These are phyloP conservation scores for Thraustotheca clavata DNA, from an alignment of 352 stramenopile genomes.

Conservation along the genomic window DNA sequence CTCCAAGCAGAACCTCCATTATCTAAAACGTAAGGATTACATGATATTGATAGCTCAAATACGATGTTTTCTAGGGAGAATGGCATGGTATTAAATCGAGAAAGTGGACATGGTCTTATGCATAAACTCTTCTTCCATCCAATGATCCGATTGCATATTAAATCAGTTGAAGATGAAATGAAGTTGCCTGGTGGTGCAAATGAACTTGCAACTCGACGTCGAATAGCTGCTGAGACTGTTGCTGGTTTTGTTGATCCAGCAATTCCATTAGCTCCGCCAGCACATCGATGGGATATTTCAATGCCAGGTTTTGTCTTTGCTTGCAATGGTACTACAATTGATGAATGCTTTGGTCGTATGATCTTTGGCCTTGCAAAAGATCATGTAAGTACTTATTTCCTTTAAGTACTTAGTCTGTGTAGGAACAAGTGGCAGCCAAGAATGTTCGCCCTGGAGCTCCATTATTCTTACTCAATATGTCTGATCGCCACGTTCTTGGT, in stretches of 20 bases:
- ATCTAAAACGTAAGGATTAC: constrained; percentile 9
- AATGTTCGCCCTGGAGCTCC: constrained; percentile 64
- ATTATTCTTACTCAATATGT: constrained; percentile 82
- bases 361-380: constrained; percentile 68
- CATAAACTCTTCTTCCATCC: constrained; percentile 73
- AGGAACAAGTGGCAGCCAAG: constrained; percentile 44
- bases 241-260: constrained; percentile 17
- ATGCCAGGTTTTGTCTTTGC: constrained; percentile 72
- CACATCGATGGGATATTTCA: constrained; percentile 35
- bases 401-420: not conserved
- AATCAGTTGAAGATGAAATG: constrained; percentile 74
- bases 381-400: constrained; percentile 24
- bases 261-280: constrained; percentile 25
- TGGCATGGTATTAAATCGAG: constrained; percentile 49
- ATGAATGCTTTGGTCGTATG: constrained; percentile 83
- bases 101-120: constrained; percentile 62
- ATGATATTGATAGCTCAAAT: not conserved
- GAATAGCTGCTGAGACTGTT: constrained; percentile 66
- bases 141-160: constrained; percentile 74
- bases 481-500: constrained; percentile 72
- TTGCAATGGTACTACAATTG: constrained; percentile 73
- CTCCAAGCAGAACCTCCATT: constrained; percentile 32
- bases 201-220: constrained; percentile 58
- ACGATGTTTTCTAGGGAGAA: constrained; percentile 41
- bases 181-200: constrained; percentile 59